Conservation (phyloP, 2,329 filamentous ascomycete genomes). For the Fusarium sp. region DNA sequence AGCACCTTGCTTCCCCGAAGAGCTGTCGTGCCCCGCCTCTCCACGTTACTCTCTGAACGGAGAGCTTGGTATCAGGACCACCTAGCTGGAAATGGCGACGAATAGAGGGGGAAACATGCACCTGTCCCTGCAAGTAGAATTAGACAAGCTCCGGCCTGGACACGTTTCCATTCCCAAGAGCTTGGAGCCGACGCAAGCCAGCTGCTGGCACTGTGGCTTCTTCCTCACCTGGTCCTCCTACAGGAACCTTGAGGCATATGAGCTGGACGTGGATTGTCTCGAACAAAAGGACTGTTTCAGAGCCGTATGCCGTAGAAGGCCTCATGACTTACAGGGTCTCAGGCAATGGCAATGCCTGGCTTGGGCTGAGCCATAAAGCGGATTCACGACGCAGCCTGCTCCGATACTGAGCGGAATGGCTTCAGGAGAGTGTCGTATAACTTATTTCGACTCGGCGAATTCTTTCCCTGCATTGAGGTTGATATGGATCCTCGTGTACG, state of each 20-base stretch:
- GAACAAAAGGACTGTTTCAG: neutral
- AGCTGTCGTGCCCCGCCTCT: constrained; percentile 37
- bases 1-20: constrained; percentile 41
- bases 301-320: neutral
- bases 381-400: neutral
- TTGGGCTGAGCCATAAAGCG: neutral
- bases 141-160: constrained; percentile 3
- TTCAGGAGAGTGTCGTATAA: neutral
- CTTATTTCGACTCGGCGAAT: neutral
- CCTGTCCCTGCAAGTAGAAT: neutral
- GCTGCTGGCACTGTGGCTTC: neutral
- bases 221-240: neutral
- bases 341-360: neutral
- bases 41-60: constrained; percentile 23
- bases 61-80: constrained; percentile 6
- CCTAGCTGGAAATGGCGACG: constrained; percentile 11
- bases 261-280: neutral
- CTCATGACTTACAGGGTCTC: neutral
- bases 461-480: neutral
- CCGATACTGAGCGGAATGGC: neutral
- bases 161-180: constrained; percentile 27
- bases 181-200: constrained; percentile 19
- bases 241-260: neutral
- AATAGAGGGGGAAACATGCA: constrained; percentile 1
- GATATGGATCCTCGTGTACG: neutral